Evolutionary conservation across 192 early-diverging fungal genomes (phyloP).

Genomic region (Obelidium mucronatum): DNA sequence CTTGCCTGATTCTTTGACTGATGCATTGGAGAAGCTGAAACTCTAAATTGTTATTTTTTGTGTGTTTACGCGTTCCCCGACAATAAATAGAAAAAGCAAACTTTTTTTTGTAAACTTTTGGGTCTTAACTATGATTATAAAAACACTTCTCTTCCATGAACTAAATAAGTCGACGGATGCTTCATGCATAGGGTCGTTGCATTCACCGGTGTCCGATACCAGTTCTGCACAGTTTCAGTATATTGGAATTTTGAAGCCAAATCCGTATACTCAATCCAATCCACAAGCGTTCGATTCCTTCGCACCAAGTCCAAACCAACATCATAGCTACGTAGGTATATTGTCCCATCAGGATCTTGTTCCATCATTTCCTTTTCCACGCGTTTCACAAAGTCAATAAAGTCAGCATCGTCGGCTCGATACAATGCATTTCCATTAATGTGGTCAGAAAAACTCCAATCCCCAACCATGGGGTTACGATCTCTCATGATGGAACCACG

Average conservation of each 20-base stretch:
- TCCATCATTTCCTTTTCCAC: slow-evolving; percentile 28
- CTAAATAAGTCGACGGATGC: slow-evolving; percentile 38
- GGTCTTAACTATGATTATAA: slow-evolving; percentile 6
- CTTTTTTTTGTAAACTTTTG: too few species aligned
- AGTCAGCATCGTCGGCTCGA: slow-evolving; percentile 31
- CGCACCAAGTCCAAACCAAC: slow-evolving; percentile 40
- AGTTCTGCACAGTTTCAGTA: slow-evolving; percentile 45
- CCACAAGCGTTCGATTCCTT: slow-evolving; percentile 34
- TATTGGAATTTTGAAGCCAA: slow-evolving; percentile 37
- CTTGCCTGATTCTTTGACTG: slow-evolving; percentile 6
- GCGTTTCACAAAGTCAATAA: slow-evolving; percentile 23
- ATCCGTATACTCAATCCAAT: slow-evolving; percentile 35
- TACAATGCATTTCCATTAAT: slow-evolving; percentile 50
- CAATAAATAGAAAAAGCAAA: neutral
- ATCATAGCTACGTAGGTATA: slow-evolving; percentile 41
- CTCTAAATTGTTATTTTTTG: neutral
- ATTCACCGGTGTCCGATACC: slow-evolving; percentile 48
- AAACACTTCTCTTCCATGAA: slow-evolving; percentile 44
- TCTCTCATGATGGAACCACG: slow-evolving; percentile 44
- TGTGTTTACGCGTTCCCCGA: neutral
- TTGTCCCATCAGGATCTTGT: neutral
- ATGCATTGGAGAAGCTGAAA: slow-evolving; percentile 18
- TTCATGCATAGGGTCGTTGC: slow-evolving; percentile 35
- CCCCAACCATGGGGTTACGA: slow-evolving; percentile 3
- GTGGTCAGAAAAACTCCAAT: slow-evolving; percentile 42